Percentiles rank a stretch among this genome's conserved stretches.
phyloP scores from a whole-genome alignment of 225 moss, liverwort and hornwort species.

The Sphagnum tenellum region DNA sequence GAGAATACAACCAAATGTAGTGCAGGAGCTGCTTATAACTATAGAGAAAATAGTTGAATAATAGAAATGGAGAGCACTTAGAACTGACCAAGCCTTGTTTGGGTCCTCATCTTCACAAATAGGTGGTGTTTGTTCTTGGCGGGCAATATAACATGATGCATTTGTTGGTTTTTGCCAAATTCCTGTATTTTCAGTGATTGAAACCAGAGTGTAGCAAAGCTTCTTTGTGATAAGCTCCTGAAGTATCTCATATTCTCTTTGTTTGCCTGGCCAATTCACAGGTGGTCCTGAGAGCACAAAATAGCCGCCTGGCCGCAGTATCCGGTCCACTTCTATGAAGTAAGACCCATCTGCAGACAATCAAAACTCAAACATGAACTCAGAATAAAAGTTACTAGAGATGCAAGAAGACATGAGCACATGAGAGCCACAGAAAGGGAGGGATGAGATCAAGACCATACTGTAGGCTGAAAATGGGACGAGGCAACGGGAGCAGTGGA shows the following conservation, averaged over 20 bases:
- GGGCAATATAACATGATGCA: slow-evolving; percentile 21
- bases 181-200: slow-evolving; percentile 21
- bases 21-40: too few species aligned
- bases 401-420: not conserved
- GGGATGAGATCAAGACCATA: slow-evolving; percentile 10
- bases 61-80: too few species aligned
- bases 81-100: slow-evolving; percentile 31
- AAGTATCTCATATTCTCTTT: slow-evolving; percentile 36
- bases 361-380: not conserved
- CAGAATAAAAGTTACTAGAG: not conserved
- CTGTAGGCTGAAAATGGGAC: slow-evolving; percentile 36
- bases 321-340: slow-evolving; percentile 43
- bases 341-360: slow-evolving; percentile 37
- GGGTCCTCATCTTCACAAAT: slow-evolving; percentile 27
- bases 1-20: too few species aligned
- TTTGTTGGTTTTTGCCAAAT: slow-evolving; percentile 42
- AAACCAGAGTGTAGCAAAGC: slow-evolving; percentile 24
- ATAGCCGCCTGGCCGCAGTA: slow-evolving; percentile 49
- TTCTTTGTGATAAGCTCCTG: slow-evolving; percentile 29
- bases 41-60: too few species aligned
- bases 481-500: slow-evolving; percentile 58
- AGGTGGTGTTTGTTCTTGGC: slow-evolving; percentile 22
- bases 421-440: not conserved
- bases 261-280: slow-evolving; percentile 38
- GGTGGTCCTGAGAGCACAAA: slow-evolving; percentile 50